These are phyloP conservation scores for Alloascoidea africana DNA, from an alignment of 805 yeast species.

Conservation along the genomic window DNA sequence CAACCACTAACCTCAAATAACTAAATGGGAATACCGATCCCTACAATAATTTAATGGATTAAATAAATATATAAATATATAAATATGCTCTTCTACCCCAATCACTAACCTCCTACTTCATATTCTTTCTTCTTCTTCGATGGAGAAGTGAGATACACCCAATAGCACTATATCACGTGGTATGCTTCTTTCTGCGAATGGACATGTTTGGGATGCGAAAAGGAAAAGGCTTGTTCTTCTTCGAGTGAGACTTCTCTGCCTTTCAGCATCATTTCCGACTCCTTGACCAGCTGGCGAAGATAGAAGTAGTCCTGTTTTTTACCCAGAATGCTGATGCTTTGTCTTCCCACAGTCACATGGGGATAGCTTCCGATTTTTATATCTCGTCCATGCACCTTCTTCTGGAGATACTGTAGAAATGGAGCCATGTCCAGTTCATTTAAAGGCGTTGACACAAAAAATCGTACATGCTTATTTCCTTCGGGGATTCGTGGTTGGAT, in stretches of 20 bases:
- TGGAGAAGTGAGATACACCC: too few species aligned
- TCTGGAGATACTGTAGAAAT: slow-evolving; percentile 36
- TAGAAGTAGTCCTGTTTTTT: slow-evolving; percentile 21
- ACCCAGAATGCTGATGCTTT: slow-evolving; percentile 66
- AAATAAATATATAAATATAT: too few species aligned
- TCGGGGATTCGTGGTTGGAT: slow-evolving; percentile 23
- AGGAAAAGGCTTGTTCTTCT: slow-evolving; percentile 29
- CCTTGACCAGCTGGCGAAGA: slow-evolving; percentile 29
- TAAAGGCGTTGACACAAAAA: slow-evolving; percentile 43
- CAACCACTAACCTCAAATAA: too few species aligned
- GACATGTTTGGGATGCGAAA: too few species aligned
- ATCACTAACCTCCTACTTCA: too few species aligned
- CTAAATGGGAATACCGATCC: too few species aligned
- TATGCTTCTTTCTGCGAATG: too few species aligned
- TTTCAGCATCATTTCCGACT: slow-evolving; percentile 28
- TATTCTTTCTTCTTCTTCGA: too few species aligned
- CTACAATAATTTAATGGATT: too few species aligned
- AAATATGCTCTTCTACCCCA: too few species aligned
- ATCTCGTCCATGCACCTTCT: slow-evolving; percentile 17
- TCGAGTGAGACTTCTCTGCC: slow-evolving; percentile 44
- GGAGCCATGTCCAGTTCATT: slow-evolving; percentile 62
- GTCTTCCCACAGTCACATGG: slow-evolving; percentile 45
- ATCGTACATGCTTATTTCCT: slow-evolving; percentile 22
- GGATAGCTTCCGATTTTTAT: slow-evolving; percentile 82
- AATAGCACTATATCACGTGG: too few species aligned